Base-by-base conservation (phyloP, 371 early-diverging fungal species). In the Mortierella sp. region DNA sequence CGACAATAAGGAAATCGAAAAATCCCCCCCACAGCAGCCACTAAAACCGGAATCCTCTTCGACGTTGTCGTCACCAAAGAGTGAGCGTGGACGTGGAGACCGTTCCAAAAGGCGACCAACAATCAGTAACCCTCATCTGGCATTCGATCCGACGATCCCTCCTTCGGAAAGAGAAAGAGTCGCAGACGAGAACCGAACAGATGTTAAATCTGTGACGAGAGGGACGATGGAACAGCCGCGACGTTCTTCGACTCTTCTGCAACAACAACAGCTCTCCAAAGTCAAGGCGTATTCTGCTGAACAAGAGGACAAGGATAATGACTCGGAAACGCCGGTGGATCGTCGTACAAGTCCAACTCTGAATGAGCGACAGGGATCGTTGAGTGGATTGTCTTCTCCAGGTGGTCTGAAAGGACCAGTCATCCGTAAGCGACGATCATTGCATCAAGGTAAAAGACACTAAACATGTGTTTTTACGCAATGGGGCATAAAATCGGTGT, bases 371-470 rank as follows among this genome's bases (percentile, higher is more conserved):
- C n/a, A 39, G 3, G 59, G 44, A 8, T 43, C 60, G 12, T 4
- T 44, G 8, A 48, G 23, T 9, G 52, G 34, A 54, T 5, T 50
- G 39, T 19, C 37, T 9, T 43, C 51, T 15, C 1, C 39, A 6
- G 21, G 53, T 27, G 52, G 55, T 23, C 23, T 43, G 8, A 30
- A 42, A 19, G 60, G 66, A 30, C 57, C 61, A 27, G 57, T n/a
- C n/a, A 28, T 57, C 14, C 61, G 72, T 12, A 72, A 72, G 41
- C 50, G 72, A 44, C 62, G 50, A 5, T 62, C 72, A 23, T 53
- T 72, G 46, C 62, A 66, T 48, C 72, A 72, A 72, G 72, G 72
- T 72, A 72, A 53, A 9, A 8, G 23, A 14, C 17, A 27, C 5
- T 42, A 41, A 1, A 6, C 34, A 7, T 8, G 19, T 15, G 7